Base-by-base conservation (phyloP, 1,284 basidiomycete species). In the Puccinia triticina region DNA sequence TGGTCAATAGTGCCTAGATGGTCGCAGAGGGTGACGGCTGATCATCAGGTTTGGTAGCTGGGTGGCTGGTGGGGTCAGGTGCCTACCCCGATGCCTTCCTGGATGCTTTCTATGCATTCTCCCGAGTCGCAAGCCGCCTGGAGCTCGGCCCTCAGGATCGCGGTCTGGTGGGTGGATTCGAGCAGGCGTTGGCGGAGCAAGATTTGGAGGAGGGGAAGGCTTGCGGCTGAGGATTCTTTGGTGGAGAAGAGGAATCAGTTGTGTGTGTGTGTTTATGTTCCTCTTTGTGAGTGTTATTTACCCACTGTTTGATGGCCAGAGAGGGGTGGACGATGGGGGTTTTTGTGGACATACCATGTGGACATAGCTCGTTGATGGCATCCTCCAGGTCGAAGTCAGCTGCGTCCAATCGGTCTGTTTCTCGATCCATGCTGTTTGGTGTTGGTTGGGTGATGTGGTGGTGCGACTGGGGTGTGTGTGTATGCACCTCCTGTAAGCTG, bases 351-450 rank as follows among this genome's bases (percentile, higher is more conserved):
- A 23, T 69, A 75, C 72, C 72, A n/a, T 67, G n/a, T 37, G 80
- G 80, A 34, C 61, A 76, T n/a, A 82, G 34, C n/a, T 75, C 72
- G 50, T 82, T 82, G 72, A 82, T 67, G 18, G 80, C 64, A 8
- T 76, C 80, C 61, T 82, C 80, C n/a, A 76, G 23, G n/a, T 82
- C 73, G 48, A 81, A 61, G 26, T 81, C 53, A 18, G 50, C 34
- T 40, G 69, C 64, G 26, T 81, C 79, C 4, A 81, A 53, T 73
- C 18, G 59, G 46, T 81, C 57, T 1, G 40, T 12, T 14, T 29
- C 12, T 71, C 34, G 34, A 40, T 66, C 14, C 32, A 40, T 29
- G 29, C 29, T 66, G 32, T 66, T 23, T 40, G 1, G 11, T 21
- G 7, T 66, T 37, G 10, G 14, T 61, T 61, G 32, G 26, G 59